A percentile compares a stretch with the other conserved stretches of the same genome.
Conservation (phyloP, 495 filamentous ascomycete genomes). For the Lasiosphaeria ovina region DNA sequence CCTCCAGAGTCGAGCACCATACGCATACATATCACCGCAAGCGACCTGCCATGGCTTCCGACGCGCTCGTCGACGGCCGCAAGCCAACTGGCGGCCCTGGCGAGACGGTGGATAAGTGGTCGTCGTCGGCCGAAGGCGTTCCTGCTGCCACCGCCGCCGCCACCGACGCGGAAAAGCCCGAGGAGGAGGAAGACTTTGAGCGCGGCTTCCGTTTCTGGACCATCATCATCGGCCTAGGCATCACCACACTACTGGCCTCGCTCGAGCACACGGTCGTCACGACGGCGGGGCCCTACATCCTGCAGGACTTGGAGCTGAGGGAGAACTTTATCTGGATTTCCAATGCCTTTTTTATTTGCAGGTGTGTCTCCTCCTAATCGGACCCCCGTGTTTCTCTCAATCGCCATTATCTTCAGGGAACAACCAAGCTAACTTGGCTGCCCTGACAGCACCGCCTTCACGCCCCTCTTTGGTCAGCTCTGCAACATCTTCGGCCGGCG, state of each 20-base stretch:
- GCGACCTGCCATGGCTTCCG: too few species aligned
- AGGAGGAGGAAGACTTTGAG: slow-evolving; percentile 2
- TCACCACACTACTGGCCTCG: slow-evolving; percentile 25
- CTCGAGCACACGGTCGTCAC: slow-evolving; percentile 44
- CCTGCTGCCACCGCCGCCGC: neutral
- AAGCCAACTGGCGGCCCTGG: neutral
- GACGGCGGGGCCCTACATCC: slow-evolving; percentile 41
- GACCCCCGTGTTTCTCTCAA: neutral
- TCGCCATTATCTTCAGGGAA: neutral
- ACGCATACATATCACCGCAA: too few species aligned
- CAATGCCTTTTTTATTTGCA: slow-evolving; percentile 37
- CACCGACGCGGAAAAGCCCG: neutral
- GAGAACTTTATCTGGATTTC: slow-evolving; percentile 44
- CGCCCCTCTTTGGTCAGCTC: slow-evolving; percentile 20
- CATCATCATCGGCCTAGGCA: slow-evolving; percentile 16
- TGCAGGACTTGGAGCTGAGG: slow-evolving; percentile 29
- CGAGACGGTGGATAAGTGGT: neutral
- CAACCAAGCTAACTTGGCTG: neutral
- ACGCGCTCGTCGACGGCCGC: neutral
- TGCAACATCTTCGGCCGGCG: slow-evolving; percentile 24
- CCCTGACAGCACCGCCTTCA: slow-evolving; percentile 14
- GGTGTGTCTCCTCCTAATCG: slow-evolving; percentile 1
- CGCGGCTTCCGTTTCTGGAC: slow-evolving; percentile 25
- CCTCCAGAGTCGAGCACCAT: too few species aligned
- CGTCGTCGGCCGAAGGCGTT: neutral